Percentiles rank a stretch among this genome's conserved stretches.
Evolutionary conservation across 2,329 filamentous ascomycete genomes (phyloP).

Genomic region (Xylaria hypoxylon): DNA sequence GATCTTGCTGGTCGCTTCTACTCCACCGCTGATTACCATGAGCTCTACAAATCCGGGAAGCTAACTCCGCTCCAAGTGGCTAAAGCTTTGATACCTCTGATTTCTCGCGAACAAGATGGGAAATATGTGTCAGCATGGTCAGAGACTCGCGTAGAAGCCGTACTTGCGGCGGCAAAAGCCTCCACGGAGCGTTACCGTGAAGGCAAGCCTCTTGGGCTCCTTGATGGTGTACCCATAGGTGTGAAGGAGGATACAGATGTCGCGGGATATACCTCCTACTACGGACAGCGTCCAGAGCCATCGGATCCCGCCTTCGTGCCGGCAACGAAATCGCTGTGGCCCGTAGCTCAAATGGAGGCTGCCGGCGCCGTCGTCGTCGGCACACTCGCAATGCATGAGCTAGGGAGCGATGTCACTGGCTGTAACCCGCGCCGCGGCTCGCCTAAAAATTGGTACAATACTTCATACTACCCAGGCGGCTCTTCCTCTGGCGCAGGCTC

Average conservation of each 20-base stretch:
- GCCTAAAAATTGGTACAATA: constrained; percentile 81
- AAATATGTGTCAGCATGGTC: constrained; percentile 80
- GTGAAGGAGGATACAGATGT: constrained; percentile 85
- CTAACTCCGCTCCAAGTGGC: constrained; percentile 79
- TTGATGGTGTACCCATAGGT: constrained; percentile 86
- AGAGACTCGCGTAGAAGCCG: constrained; percentile 71
- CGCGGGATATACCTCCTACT: constrained; percentile 74
- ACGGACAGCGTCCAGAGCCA: constrained; percentile 72
- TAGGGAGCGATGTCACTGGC: constrained; percentile 85
- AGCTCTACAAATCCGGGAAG: constrained; percentile 75
- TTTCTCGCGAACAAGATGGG: constrained; percentile 68
- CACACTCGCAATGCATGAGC: constrained; percentile 83
- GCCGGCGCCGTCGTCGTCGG: constrained; percentile 80
- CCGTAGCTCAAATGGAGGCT: constrained; percentile 76
- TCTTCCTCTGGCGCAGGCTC: constrained; percentile 83
- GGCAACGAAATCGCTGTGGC: constrained; percentile 72
- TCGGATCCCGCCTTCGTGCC: constrained; percentile 63
- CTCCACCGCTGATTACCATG: constrained; percentile 81
- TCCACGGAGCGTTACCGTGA: constrained; percentile 79
- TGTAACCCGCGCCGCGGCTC: constrained; percentile 82
- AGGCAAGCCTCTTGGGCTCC: constrained; percentile 72
- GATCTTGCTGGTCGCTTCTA: constrained; percentile 67
- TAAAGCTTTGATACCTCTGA: constrained; percentile 77
- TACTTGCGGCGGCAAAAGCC: constrained; percentile 75
- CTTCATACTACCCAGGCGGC: constrained; percentile 81